Conservation (phyloP, 2,329 filamentous ascomycete species). For the Penicillium vulpinum region DNA sequence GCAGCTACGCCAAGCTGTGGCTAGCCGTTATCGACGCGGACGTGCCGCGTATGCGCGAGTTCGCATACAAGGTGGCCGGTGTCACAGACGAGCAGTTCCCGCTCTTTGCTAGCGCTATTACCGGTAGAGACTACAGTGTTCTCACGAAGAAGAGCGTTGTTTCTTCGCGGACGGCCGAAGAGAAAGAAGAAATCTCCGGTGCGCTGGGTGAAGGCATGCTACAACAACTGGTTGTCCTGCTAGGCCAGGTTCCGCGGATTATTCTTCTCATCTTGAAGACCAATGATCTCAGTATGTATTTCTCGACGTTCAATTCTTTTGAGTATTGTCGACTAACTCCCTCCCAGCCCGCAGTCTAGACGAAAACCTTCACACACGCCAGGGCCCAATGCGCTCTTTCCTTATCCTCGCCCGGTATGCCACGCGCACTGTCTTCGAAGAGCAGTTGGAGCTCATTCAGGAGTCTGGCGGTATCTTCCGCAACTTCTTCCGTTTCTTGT, state of each 20-base stretch:
- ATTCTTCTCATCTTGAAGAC: constrained; percentile 96
- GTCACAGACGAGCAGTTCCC: constrained; percentile 89
- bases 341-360: constrained; percentile 74
- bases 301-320: background rate
- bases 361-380: constrained; percentile 65
- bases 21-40: constrained; percentile 91
- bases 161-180: constrained; percentile 65
- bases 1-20: constrained; percentile 96
- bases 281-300: constrained; percentile 75
- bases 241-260: constrained; percentile 85
- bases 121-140: constrained; percentile 83
- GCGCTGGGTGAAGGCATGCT: constrained; percentile 86
- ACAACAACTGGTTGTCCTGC: constrained; percentile 80
- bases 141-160: constrained; percentile 60
- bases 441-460: constrained; percentile 54
- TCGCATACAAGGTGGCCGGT: constrained; percentile 84
- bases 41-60: constrained; percentile 79
- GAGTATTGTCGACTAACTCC: constrained; percentile 3
- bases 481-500: constrained; percentile 54
- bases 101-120: constrained; percentile 94
- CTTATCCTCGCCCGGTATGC: constrained; percentile 66
- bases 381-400: constrained; percentile 63
- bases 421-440: constrained; percentile 62
- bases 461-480: constrained; percentile 52
- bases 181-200: constrained; percentile 83